Conservation (phyloP, 2,329 filamentous ascomycete genomes). For the Basipetospora chlamydospora region DNA sequence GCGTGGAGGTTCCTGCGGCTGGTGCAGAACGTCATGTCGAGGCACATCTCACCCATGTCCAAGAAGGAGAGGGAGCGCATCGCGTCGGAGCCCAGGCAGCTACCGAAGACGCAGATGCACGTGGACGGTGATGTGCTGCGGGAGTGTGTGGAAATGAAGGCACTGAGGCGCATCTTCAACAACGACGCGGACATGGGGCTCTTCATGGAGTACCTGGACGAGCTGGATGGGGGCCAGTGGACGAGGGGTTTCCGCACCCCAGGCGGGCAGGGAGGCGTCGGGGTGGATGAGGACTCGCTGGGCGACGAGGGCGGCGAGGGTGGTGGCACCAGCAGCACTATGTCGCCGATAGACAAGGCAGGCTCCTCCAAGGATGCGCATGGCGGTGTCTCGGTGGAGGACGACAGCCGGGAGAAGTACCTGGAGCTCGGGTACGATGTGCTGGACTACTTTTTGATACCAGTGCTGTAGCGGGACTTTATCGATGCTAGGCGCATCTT, state of each 20-base stretch:
- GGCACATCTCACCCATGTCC: not conserved
- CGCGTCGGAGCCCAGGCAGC: too few relatives aligned
- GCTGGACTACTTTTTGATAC: slow-evolving; percentile 36
- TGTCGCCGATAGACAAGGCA: too few relatives aligned
- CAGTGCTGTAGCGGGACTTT: slow-evolving; percentile 29
- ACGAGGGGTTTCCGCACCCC: slow-evolving; percentile 11
- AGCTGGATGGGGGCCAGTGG: slow-evolving; percentile 30
- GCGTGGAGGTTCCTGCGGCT: slow-evolving; percentile 58
- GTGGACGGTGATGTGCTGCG: slow-evolving; percentile 53
- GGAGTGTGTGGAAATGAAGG: slow-evolving; percentile 32
- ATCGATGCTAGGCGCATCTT: too few relatives aligned
- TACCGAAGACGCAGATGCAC: slow-evolving; percentile 35
- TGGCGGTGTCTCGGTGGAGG: too few relatives aligned
- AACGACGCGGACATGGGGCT: slow-evolving; percentile 18
- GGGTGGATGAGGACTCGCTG: not conserved
- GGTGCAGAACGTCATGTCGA: slow-evolving; percentile 46
- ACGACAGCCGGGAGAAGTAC: slow-evolving; percentile 23
- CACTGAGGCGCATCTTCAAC: slow-evolving; percentile 27
- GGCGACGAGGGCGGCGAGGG: not conserved
- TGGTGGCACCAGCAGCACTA: too few relatives aligned
- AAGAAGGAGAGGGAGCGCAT: too few relatives aligned
- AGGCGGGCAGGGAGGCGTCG: not conserved
- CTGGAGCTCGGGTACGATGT: slow-evolving; percentile 37
- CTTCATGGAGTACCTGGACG: slow-evolving; percentile 34
- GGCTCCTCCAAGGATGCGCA: too few relatives aligned